Evolutionary conservation across 371 early-diverging fungal species (phyloP).

Genomic region (Mortierella sp.): DNA sequence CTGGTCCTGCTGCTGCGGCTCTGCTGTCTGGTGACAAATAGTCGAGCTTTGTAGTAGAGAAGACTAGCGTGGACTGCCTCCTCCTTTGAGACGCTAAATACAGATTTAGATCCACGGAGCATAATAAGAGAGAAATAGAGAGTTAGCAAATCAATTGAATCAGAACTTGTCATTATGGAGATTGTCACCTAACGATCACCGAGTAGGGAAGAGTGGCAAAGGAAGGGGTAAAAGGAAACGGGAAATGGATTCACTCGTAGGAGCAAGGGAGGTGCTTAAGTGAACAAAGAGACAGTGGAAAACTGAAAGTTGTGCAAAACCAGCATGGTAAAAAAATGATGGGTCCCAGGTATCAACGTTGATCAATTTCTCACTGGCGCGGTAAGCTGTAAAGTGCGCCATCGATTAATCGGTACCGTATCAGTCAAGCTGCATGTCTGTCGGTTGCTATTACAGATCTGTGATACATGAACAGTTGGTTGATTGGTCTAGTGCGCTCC

Average conservation of each 20-base stretch:
- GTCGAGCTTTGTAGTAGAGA: constrained; percentile 27
- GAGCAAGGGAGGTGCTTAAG: too few species aligned
- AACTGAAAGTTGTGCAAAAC: neutral
- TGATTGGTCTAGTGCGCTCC: neutral
- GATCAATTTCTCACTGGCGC: too few species aligned
- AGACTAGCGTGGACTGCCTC: constrained; percentile 36
- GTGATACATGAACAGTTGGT: neutral
- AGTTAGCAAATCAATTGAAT: neutral
- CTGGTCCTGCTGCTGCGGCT: neutral
- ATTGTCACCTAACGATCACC: neutral
- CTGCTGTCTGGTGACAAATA: constrained; percentile 1
- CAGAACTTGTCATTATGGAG: neutral
- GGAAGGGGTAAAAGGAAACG: neutral
- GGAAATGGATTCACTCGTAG: neutral
- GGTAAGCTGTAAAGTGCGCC: too few species aligned
- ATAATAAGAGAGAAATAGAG: neutral
- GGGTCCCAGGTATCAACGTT: too few species aligned
- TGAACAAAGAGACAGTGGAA: neutral
- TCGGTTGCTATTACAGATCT: too few species aligned
- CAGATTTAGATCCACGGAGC: neutral
- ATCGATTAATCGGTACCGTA: too few species aligned
- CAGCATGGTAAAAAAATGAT: too few species aligned
- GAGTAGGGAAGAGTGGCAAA: neutral
- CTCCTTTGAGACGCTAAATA: constrained; percentile 32
- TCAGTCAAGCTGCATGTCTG: too few species aligned